Percentiles rank a stretch among this genome's conserved stretches.
These are phyloP conservation scores for Bullera alba DNA, from an alignment of 768 basidiomycete genomes.

Conservation along the genomic window DNA sequence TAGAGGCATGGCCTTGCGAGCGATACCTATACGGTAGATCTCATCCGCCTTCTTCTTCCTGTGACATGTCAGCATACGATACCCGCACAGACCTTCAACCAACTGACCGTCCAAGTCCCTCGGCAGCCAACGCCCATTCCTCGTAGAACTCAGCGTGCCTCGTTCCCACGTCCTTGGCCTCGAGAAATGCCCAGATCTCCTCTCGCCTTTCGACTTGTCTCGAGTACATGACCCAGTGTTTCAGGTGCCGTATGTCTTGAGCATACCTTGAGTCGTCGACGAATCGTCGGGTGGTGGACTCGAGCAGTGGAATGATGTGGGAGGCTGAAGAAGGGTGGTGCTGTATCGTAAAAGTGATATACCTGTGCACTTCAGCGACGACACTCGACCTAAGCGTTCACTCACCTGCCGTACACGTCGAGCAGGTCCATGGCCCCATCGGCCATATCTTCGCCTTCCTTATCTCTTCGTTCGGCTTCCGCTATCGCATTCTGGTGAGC, in stretches of 20 bases:
- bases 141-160: slow-evolving; percentile 77
- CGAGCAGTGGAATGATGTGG: slow-evolving; percentile 69
- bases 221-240: slow-evolving; percentile 84
- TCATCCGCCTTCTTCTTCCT: slow-evolving; percentile 73
- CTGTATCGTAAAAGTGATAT: slow-evolving; percentile 82
- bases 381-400: not conserved
- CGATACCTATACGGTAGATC: slow-evolving; percentile 74
- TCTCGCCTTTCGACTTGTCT: slow-evolving; percentile 65
- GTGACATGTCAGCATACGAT: slow-evolving; percentile 3
- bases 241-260: slow-evolving; percentile 80
- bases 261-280: slow-evolving; percentile 70
- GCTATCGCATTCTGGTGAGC: slow-evolving; percentile 44
- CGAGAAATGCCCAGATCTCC: slow-evolving; percentile 76
- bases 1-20: slow-evolving; percentile 69
- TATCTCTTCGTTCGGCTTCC: slow-evolving; percentile 46
- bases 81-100: not conserved
- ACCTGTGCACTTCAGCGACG: slow-evolving; percentile 1
- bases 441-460: slow-evolving; percentile 50
- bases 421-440: slow-evolving; percentile 71
- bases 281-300: slow-evolving; percentile 75
- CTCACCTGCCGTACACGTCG: slow-evolving; percentile 66
- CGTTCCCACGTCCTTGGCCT: slow-evolving; percentile 82
- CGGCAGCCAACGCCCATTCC: slow-evolving; percentile 76
- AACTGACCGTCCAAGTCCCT: slow-evolving; percentile 66
- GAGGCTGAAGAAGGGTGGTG: slow-evolving; percentile 71